phyloP scores from a whole-genome alignment of 2,329 filamentous ascomycete genomes.

The Claviceps quebecensis region DNA sequence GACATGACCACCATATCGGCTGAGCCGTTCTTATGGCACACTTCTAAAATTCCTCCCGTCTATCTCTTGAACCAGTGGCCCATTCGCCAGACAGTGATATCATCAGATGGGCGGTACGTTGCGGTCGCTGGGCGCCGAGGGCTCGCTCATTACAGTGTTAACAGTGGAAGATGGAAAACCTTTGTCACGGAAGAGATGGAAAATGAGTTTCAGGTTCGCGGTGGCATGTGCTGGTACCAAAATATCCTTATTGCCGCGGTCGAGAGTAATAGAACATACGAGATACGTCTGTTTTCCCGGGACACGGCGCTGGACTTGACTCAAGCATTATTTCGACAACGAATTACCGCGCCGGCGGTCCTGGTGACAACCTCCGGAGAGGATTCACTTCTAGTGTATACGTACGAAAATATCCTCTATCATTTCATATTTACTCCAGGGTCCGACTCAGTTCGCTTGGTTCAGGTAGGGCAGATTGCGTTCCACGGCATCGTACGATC shows the following conservation, averaged over 20 bases:
- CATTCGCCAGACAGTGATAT: constrained; percentile 74
- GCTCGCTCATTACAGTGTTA: constrained; percentile 87
- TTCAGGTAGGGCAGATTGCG: constrained; percentile 95
- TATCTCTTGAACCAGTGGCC: constrained; percentile 93
- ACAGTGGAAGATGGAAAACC: constrained; percentile 89
- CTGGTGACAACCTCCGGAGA: constrained; percentile 79
- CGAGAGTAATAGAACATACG: constrained; percentile 69
- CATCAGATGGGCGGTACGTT: constrained; percentile 82
- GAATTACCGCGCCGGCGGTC: constrained; percentile 73
- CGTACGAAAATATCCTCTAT: constrained; percentile 88
- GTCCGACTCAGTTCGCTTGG: constrained; percentile 55
- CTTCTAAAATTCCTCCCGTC: constrained; percentile 65
- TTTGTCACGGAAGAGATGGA: constrained; percentile 72
- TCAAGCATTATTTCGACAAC: constrained; percentile 61
- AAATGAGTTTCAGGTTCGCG: constrained; percentile 81
- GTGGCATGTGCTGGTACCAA: constrained; percentile 98
- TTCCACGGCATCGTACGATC: constrained; percentile 94
- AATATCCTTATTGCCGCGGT: constrained; percentile 88
- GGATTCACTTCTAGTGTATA: constrained; percentile 91
- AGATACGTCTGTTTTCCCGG: constrained; percentile 84
- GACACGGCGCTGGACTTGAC: constrained; percentile 64
- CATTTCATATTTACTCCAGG: constrained; percentile 78
- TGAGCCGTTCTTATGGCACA: constrained; percentile 91
- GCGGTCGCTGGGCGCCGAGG: constrained; percentile 90
- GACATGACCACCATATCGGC: constrained; percentile 85